Evolutionary conservation across 306 rosid species (phyloP).

Genomic region (Sicyos baderoa): DNA sequence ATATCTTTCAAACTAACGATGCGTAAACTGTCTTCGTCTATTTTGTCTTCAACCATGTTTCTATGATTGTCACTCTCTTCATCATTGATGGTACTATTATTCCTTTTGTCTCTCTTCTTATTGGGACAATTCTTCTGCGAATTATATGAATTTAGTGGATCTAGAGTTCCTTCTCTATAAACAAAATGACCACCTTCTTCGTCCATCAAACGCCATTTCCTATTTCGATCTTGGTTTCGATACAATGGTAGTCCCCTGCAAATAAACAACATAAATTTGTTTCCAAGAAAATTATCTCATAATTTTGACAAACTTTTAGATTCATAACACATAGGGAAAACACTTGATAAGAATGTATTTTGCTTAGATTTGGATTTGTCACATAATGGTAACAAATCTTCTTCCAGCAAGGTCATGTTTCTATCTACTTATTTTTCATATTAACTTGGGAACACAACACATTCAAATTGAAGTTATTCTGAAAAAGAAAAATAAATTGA

Average conservation of each 20-base stretch:
- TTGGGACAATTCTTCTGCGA: conserved; percentile 16
- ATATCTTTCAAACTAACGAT: conserved; percentile 41
- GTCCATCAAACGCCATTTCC: conserved; percentile 43
- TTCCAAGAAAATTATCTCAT: background rate
- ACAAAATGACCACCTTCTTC: conserved; percentile 37
- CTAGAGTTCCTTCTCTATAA: conserved; percentile 49
- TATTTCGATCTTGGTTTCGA: conserved; percentile 27
- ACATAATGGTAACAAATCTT: too few species aligned
- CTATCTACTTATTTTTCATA: background rate
- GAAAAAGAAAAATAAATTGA: background rate
- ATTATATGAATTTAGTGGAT: conserved; percentile 30
- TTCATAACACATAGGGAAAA: background rate
- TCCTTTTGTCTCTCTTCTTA: background rate
- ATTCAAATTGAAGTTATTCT: background rate
- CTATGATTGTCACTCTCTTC: background rate
- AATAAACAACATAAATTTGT: background rate
- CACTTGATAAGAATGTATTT: background rate
- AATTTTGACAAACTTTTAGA: background rate
- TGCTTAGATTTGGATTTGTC: too few species aligned
- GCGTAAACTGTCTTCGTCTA: conserved; percentile 12
- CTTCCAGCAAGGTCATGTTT: background rate
- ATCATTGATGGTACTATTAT: background rate
- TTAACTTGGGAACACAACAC: background rate
- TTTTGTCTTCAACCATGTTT: conserved; percentile 19
- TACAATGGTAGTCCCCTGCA: conserved; percentile 43